Conservation (phyloP, 108 stramenopile genomes). For the Mediolabrus comicus region DNA sequence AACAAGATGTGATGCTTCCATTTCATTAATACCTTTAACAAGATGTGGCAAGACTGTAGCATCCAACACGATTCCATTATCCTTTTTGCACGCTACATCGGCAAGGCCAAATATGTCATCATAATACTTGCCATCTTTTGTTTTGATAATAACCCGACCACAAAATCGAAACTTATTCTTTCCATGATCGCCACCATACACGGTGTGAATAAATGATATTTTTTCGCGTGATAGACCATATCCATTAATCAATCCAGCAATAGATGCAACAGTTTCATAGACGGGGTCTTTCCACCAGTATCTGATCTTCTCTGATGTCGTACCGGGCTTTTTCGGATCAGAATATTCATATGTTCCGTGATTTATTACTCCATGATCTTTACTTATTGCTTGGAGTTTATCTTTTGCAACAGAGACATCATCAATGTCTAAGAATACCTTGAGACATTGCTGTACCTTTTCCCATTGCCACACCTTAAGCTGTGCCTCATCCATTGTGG, state of each 20-base stretch:
- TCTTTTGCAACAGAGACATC: neutral
- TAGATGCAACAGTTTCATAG: no score
- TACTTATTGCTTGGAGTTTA: neutral
- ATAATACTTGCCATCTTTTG: neutral
- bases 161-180: conserved; percentile 10
- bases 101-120: neutral
- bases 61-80: neutral
- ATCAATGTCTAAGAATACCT: neutral
- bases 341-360: neutral
- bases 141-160: neutral
- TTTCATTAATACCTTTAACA: no score
- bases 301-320: neutral
- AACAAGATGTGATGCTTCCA: no score
- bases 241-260: no score
- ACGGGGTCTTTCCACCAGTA: neutral
- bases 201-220: conserved; percentile 3
- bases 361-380: neutral
- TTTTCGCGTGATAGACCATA: neutral
- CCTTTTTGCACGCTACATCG: conserved; percentile 12
- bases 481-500: neutral
- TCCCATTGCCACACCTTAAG: neutral
- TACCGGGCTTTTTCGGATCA: neutral
- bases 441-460: neutral
- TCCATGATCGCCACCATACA: conserved; percentile 15
- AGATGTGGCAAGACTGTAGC: no score